Base-by-base conservation (phyloP, 169 alveolate genomes). In the Cryptosporidium ubiquitum region DNA sequence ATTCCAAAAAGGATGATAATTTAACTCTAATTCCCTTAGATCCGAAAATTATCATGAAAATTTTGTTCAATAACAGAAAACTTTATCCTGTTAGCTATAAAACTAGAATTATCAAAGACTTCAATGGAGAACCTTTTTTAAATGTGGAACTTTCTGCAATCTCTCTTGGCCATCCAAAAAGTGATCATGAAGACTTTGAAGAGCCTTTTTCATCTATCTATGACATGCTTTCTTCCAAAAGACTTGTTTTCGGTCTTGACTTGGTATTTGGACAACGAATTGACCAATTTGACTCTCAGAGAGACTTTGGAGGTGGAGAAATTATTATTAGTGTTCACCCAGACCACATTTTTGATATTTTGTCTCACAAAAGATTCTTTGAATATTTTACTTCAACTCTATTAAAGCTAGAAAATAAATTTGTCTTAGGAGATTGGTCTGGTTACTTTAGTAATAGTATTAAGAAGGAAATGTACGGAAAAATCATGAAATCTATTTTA, bases 241-340 rank as follows among this genome's bases (percentile, higher is more conserved):
- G 42, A 7, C 20, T 60, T 3, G 68, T 79, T 31, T 79, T 40
- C 12, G 89, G 68, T 0, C 12, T 79, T 60, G 89, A 79, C 18
- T 14, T 79, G 16, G 89, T 79, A 2, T 79, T 39, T 64, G 37
- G 75, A 20, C 37, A 47, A 29, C 74, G 70, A 4, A 58, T 20
- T 31, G 42, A 29, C 16, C 70, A 73, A 33, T 9, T 37, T 66
- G 73, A 66, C 4, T 26, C 14, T 31, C 18, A 33, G 12, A 37
- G 44, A 31, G 66, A 55, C 35, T 7, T 29, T 33, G 85, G 85
- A 52, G 68, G 89, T 61, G 89, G 89, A 20, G 89, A 79, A 18
- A 42, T 79, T 18, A 26, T 79, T 1, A 40, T 79, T 61, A 40
- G 64, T 39, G 37, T 79, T 33, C 66, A 79, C 3, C 89, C 89